These are phyloP conservation scores for Cenchrus americanus DNA, from an alignment of 176 grass and related monocot species.

Conservation along the genomic window DNA sequence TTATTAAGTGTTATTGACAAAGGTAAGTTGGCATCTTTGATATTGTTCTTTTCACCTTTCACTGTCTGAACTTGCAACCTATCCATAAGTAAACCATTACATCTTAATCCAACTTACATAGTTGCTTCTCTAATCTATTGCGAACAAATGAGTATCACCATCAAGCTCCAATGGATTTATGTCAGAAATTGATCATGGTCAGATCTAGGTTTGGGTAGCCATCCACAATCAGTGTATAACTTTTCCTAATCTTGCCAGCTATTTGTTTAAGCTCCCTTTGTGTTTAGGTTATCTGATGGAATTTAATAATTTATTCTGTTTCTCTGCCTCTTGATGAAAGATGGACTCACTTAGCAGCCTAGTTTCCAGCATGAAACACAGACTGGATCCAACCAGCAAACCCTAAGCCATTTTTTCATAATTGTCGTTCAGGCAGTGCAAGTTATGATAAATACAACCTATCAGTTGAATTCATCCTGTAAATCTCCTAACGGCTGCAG, in stretches of 20 bases:
- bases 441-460: background rate
- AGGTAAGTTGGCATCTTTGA: background rate
- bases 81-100: background rate
- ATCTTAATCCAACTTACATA: background rate
- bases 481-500: background rate
- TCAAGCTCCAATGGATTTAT: background rate
- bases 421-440: background rate
- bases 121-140: background rate
- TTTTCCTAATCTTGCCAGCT: background rate
- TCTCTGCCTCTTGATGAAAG: background rate
- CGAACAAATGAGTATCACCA: background rate
- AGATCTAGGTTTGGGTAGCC: background rate
- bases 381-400: background rate
- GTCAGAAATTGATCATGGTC: background rate
- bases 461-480: conserved; percentile 2
- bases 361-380: background rate
- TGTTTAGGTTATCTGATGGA: background rate
- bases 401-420: background rate
- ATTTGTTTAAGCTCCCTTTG: background rate
- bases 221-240: background rate
- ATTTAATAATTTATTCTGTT: background rate
- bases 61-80: background rate
- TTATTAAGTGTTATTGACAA: background rate
- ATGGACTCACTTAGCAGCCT: background rate
- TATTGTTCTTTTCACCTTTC: background rate